Evolutionary conservation across 139 green algal genomes (phyloP), one percentile per base, ranked within the genome.

Genomic region (Klebsormidium nitens): DNA sequence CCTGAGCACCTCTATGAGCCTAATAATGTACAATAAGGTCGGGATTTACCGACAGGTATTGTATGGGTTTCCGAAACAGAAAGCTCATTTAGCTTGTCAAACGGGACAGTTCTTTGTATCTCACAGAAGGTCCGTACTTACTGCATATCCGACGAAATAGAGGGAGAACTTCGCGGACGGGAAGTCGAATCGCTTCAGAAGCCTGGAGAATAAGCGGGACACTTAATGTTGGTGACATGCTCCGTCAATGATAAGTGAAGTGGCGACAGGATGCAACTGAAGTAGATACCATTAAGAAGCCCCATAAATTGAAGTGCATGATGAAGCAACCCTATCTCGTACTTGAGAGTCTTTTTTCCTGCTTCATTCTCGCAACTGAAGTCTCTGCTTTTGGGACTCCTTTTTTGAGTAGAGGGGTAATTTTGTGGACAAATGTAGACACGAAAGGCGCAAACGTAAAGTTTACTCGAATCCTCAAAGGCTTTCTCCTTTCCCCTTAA

Each of bases 151-250:
- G 19, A 67, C 29, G 32, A 67, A 67, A 28, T 67, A 67, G 23
- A 67, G 38, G 8, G 23, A 36, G 59, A 67, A 67, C 29, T 67
- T 67, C 29, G 6, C 17, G 37, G 36, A 11, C 8, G 59, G 59
- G 38, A 62, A 67, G 59, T 67, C 59, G 6, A 67, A 19, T 14
- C 38, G 36, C 8, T 62, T 61, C 59, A 67, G 59, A 17, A 67
- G 32, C 36, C 37, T 61, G 52, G n/a, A 8, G 42, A n/a, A n/a
- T n/a, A n/a, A n/a, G 42, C 42, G 42, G 11, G 42, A 8, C 8
- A 8, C 8, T 50, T 8, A 50, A 8, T 14, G 11, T 26, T 14
- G 42, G 11, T 8, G 42, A 14, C 42, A 14, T 26, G 42, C 42
- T 8, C 8, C 11, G 42, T 14, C 8, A 14, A 14, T 50, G 42